phyloP scores from a whole-genome alignment of 306 rosid species.

The Castanea sativa region DNA sequence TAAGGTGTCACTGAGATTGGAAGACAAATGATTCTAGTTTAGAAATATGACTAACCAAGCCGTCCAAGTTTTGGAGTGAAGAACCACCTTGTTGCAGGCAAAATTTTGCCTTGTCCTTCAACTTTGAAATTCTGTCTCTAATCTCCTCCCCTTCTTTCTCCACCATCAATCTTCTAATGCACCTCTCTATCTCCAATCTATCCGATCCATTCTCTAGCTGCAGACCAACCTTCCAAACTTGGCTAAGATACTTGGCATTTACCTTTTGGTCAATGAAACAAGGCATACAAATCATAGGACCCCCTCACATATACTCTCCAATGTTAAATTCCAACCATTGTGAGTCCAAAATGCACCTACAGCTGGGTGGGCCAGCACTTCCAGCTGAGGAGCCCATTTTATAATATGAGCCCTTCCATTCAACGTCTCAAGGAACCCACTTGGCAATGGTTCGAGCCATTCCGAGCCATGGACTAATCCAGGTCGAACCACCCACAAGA shows the following conservation, averaged over 20 bases:
- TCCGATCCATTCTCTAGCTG: conserved; percentile 32
- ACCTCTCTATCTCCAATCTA: conserved; percentile 47
- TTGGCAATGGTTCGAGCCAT: conserved; percentile 52
- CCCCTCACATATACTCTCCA: conserved; percentile 63
- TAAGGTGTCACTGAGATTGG: neutral
- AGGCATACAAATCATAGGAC: conserved; percentile 63
- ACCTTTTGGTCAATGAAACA: conserved; percentile 52
- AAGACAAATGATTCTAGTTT: neutral
- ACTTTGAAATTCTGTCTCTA: conserved; percentile 32
- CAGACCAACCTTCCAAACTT: conserved; percentile 58
- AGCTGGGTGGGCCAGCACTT: conserved; percentile 50
- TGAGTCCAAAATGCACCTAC: conserved; percentile 71
- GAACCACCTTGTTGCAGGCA: conserved; percentile 26
- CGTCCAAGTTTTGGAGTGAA: conserved; percentile 2
- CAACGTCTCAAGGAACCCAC: conserved; percentile 35
- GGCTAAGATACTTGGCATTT: conserved; percentile 48
- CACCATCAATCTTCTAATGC: conserved; percentile 32
- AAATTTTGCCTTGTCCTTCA: conserved; percentile 40
- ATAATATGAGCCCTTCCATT: conserved; percentile 48
- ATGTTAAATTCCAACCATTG: conserved; percentile 66
- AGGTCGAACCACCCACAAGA: conserved; percentile 68
- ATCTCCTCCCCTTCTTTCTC: conserved; percentile 44
- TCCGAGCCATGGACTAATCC: conserved; percentile 43
- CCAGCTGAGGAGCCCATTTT: conserved; percentile 72
- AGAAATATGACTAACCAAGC: conserved; percentile 20